phyloP scores from a whole-genome alignment of 306 rosid species.

The Delonix regia region DNA sequence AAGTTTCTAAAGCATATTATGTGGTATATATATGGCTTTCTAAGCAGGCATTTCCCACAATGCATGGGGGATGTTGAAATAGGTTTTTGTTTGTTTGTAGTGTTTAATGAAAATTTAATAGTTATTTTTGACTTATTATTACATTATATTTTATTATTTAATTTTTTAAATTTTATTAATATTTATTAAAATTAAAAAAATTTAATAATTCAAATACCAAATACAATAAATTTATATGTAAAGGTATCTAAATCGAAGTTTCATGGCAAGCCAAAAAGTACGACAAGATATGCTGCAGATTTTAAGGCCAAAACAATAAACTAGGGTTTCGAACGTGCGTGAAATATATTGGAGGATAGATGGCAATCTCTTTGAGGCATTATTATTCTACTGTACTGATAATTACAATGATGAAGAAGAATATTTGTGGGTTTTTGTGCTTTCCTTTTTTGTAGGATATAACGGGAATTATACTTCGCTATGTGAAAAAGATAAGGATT shows the following conservation, averaged over 20 bases:
- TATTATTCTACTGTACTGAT: neutral
- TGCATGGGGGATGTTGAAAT: neutral
- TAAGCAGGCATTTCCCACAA: neutral
- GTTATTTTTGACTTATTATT: too few relatives aligned
- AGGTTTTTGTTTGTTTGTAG: too few relatives aligned
- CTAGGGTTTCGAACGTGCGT: neutral
- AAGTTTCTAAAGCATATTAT: slow-evolving; percentile 7
- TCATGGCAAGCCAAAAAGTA: slow-evolving; percentile 18
- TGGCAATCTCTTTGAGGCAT: neutral
- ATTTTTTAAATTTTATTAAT: too few relatives aligned
- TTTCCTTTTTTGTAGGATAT: neutral
- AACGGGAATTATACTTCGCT: neutral
- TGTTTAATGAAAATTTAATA: too few relatives aligned
- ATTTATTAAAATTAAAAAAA: too few relatives aligned
- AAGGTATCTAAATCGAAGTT: too few relatives aligned
- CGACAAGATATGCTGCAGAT: neutral
- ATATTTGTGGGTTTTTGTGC: neutral
- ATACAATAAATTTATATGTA: too few relatives aligned
- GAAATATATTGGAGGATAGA: too few relatives aligned
- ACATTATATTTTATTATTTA: too few relatives aligned
- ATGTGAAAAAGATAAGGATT: neutral
- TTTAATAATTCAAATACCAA: too few relatives aligned
- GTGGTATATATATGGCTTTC: slow-evolving; percentile 26
- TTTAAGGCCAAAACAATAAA: neutral
- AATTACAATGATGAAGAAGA: neutral